These are phyloP conservation scores for Solanum chmielewskii DNA, from an alignment of 257 asterid species.

Conservation along the genomic window DNA sequence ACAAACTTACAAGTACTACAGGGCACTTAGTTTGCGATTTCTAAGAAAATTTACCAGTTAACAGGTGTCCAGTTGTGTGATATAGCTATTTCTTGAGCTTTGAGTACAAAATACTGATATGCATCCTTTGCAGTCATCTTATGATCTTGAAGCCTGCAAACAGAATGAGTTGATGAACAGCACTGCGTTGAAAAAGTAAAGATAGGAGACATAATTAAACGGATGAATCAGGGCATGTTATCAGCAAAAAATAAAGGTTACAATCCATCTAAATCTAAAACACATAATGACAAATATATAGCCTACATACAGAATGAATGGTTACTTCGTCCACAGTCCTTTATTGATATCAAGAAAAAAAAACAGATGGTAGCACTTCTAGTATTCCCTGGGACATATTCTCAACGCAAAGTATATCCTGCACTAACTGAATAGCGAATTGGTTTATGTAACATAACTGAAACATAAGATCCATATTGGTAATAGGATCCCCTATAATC, in stretches of 20 bases:
- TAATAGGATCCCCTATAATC: not conserved
- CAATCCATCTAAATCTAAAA: not conserved
- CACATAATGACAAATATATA: not conserved
- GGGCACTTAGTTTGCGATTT: not conserved
- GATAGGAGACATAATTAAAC: not conserved
- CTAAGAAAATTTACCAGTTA: constrained; percentile 50
- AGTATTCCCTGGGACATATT: not conserved
- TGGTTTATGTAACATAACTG: not conserved
- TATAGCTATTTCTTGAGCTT: constrained; percentile 82
- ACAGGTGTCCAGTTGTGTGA: constrained; percentile 76
- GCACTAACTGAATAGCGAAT: not conserved
- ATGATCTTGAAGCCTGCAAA: constrained; percentile 72
- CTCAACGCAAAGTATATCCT: not conserved
- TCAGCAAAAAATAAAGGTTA: not conserved
- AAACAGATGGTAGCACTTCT: not conserved
- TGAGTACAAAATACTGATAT: constrained; percentile 78
- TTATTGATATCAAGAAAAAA: not conserved
- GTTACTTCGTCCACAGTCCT: not conserved
- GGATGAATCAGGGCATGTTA: not conserved
- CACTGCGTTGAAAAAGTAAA: not conserved
- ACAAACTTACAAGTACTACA: not conserved
- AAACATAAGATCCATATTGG: not conserved
- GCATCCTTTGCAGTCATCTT: constrained; percentile 74
- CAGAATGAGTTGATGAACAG: constrained; percentile 1
- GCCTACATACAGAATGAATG: not conserved